Evolutionary conservation across 139 green algal species (phyloP).

Genomic region (Astrephomene gubernaculifera): DNA sequence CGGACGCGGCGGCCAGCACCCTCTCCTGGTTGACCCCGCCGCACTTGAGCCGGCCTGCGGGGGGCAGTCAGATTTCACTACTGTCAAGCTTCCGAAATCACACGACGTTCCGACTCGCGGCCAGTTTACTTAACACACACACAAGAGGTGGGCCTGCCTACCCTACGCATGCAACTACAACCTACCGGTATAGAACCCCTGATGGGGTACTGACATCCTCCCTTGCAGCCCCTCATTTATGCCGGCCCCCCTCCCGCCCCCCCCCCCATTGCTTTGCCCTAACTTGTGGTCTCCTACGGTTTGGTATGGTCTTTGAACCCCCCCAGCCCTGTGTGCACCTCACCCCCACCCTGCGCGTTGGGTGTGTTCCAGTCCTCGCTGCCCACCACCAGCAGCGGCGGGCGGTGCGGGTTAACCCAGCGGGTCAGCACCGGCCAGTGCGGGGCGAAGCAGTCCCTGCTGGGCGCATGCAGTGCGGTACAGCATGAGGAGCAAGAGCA

Average conservation of each 20-base stretch:
- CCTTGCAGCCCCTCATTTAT: too few species aligned
- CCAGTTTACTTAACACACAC: too few species aligned
- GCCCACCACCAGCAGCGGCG: constrained; percentile 70
- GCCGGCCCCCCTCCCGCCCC: too few species aligned
- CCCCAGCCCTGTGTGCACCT: background rate
- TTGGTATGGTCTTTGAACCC: background rate
- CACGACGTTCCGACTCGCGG: too few species aligned
- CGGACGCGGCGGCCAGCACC: constrained; percentile 56
- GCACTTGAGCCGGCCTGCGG: constrained; percentile 60
- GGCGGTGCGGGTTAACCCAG: constrained; percentile 41
- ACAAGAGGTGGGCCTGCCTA: too few species aligned
- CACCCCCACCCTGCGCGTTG: constrained; percentile 36
- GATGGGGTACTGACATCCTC: too few species aligned
- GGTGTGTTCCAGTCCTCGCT: constrained; percentile 76
- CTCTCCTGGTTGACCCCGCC: constrained; percentile 55
- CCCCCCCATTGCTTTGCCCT: too few species aligned
- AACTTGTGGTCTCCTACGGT: too few species aligned
- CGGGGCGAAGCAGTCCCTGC: constrained; percentile 48
- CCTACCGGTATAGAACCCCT: too few species aligned
- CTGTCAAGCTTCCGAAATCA: too few species aligned
- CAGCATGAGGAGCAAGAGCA: too few species aligned
- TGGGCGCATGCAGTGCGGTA: background rate
- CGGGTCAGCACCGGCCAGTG: constrained; percentile 34
- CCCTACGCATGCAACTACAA: too few species aligned
- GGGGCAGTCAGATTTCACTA: background rate